Base-by-base conservation (phyloP, 345 rosid species). In the Isatis tinctoria region DNA sequence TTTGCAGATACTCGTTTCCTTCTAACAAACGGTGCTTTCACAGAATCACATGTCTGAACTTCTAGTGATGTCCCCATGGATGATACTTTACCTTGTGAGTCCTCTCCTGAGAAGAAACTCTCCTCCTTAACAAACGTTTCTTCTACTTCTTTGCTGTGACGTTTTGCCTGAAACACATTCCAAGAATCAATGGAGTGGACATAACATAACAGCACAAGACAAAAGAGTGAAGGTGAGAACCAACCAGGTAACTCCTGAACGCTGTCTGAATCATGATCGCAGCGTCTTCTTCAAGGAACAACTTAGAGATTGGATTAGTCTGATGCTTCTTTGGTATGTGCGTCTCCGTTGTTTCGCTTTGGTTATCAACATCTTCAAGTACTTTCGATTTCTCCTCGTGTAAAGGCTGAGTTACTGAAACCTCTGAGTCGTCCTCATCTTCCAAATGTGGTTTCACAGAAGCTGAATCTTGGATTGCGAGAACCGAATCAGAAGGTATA, bases 391-490 rank as follows among this genome's bases (percentile, higher is more conserved):
- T 37, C 39, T 58, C n/a, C 2, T 17, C 24, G 5, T 59, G 57
- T 65, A 71, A 32, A 20, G 76, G 73, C 32, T 77, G 80, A 45
- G 76, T 77, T 43, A 77, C 80, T 58, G 80, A 71, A 39, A 65
- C 76, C 62, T 77, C 76, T 37, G 76, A 77, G 80, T 62, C 45
- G 10, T 36, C 79, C 30, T 59, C 72, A 0, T 76, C 66, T 10
- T 63, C 91, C 0, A 85, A 83, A 81, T 85, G 85, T 84, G 85
- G 81, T 85, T 79, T 87, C 49, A 86, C 82, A 11, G 98, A 93
- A 72, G 87, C 86, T 22, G 96, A 90, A 83, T 89, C 97, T 70
- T 85, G 84, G 79, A 85, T 86, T 2, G 92, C 97, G 7, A 78
- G 78, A 30, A 89, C 91, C 11, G 93, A 93, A 74, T 84, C 81